Base-by-base conservation (phyloP, 2,329 filamentous ascomycete species). In the Calonectria henricotiae region DNA sequence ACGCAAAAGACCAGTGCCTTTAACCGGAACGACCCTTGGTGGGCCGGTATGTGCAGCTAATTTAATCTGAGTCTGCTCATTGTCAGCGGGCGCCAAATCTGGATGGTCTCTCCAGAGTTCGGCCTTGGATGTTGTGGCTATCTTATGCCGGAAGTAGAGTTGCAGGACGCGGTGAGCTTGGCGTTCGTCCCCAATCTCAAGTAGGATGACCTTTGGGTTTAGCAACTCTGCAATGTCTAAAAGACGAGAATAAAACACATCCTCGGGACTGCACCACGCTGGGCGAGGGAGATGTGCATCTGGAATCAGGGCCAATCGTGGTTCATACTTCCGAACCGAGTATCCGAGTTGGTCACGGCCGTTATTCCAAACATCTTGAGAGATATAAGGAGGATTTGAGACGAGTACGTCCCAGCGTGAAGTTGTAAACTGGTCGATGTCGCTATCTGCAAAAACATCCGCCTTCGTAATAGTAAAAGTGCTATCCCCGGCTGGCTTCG, bases 351-450 rank as follows among this genome's bases (percentile, higher is more conserved):
- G 81, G 17, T 81, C 82, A 12, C 76, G 75, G 20, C 83, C 84
- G 4, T 80, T 73, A 41, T 80, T 69, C 84, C 84, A 86, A 11
- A 82, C 76, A 44, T 79, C 74, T 0, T 86, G 83, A 2, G 95
- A 97, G 62, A 98, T 92, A 80, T 98, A 98, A 0, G 96, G 96
- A 17, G 96, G 96, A 78, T 99, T 99, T 1, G 93, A 93, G 41
- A 96, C 89, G 1, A 99, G 82, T 4, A 98, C 83, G 71, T 97
- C 91, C 77, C 80, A 87, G 3, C 43, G 74, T 17, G 55, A 62
- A 9, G 51, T 47, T 1, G 78, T 51, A 2, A 83, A 69, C 2
- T 67, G 37, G 3, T 71, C 49, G 63, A 86, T 80, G 70, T 82
- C 83, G 39, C 75, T 77, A 17, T 86, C 81, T 7, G 79, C 77